Base-by-base conservation (phyloP, 257 asterid species). In the Cordia subcordata region DNA sequence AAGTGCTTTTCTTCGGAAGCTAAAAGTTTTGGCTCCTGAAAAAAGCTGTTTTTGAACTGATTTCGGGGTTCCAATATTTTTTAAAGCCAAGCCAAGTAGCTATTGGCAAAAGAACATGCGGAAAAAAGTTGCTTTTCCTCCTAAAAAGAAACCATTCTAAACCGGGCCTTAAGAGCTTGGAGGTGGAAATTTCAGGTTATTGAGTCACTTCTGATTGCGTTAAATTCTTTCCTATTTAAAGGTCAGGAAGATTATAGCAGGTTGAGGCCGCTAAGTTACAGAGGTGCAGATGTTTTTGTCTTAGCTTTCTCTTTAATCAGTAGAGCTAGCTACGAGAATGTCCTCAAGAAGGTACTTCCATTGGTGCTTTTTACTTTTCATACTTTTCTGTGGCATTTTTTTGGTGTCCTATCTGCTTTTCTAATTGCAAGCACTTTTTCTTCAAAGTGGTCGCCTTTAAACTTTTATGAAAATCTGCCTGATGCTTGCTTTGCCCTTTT, bases 211-310 rank as follows among this genome's bases (percentile, higher is more conserved):
- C 47, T 42, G 15, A 42, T 42, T 2, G 15, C 47, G 3, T 42
- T 42, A 42, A 10, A 2, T 17, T 63, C 39, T 63, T 3, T 75
- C 17, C 63, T 20, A 57, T 68, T 60, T 53, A 16, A 60, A 90
- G 97, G 97, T 27, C 97, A 90, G 67, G 97, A 90, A 71, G 97
- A 90, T 73, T 90, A 90, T 22, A 90, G 97, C 83, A 90, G 97
- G 68, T 67, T 90, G 86, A 90, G 97, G 84, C 97, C 97, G 57
- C 75, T 90, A 62, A 90, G 97, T 75, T 90, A 90, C 77, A 85
- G 97, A 78, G 90, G 97, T 49, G 97, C 97, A 18, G 97, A 90
- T 66, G 74, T 82, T 57, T 90, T 90, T 81, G 94, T 87, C 22
- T 69, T 90, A 51, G 94, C 97, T 51, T 90, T 87, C 85, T 90